These are phyloP conservation scores for Wickerhamomyces rabaulensis DNA, from an alignment of 805 yeast species.

Conservation along the genomic window DNA sequence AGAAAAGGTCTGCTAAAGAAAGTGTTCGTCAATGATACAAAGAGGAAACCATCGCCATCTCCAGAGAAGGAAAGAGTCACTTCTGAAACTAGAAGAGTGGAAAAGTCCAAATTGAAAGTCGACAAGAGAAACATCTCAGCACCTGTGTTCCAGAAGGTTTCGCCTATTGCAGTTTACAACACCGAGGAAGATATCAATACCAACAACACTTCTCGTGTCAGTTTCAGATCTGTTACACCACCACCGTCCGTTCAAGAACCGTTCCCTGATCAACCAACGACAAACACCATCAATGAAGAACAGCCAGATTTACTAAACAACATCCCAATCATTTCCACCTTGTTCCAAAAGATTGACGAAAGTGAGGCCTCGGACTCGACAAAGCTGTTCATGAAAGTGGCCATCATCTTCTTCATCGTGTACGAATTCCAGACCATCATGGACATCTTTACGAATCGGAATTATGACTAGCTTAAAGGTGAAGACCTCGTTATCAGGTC, in stretches of 20 bases:
- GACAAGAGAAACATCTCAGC: background rate
- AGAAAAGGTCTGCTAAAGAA: background rate
- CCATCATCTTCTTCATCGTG: conserved; percentile 27
- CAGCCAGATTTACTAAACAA: conserved; percentile 8
- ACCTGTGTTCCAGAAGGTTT: background rate
- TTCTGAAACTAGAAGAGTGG: background rate
- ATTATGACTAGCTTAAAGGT: background rate
- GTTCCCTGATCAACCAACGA: background rate
- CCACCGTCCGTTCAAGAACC: background rate
- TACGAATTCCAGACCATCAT: conserved; percentile 25
- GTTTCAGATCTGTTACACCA: background rate
- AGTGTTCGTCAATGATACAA: background rate
- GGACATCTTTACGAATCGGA: conserved; percentile 4
- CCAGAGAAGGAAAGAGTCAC: background rate
- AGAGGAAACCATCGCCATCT: background rate
- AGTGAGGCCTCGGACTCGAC: conserved; percentile 5
- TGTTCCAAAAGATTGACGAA: conserved; percentile 12
- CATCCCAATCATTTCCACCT: conserved; percentile 11
- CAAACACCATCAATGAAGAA: background rate
- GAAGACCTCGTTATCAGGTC: too few relatives aligned
- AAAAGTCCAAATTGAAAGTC: background rate
- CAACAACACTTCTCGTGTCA: background rate
- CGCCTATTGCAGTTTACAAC: background rate
- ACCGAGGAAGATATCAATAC: background rate
- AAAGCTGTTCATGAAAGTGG: conserved; percentile 12